phyloP scores from a whole-genome alignment of 495 filamentous ascomycete genomes.

The Podospora fimiseda region DNA sequence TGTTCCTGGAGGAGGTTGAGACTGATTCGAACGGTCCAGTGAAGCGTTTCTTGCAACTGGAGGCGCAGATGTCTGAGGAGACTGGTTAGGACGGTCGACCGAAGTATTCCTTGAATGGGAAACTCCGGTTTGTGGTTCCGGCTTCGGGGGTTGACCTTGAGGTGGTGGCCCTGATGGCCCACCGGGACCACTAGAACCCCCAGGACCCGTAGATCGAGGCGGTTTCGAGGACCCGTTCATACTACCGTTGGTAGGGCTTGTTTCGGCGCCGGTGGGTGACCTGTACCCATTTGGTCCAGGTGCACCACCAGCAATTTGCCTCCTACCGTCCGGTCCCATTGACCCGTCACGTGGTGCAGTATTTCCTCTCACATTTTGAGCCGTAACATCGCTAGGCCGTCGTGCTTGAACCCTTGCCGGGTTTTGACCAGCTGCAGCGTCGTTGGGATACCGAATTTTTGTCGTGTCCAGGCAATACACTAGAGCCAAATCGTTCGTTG shows the following conservation, averaged over 20 bases:
- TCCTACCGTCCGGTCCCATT: constrained; percentile 49
- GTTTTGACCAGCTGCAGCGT: constrained; percentile 51
- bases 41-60: constrained; percentile 35
- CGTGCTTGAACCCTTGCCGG: constrained; percentile 27
- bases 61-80: constrained; percentile 22
- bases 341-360: constrained; percentile 58
- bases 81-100: constrained; percentile 33
- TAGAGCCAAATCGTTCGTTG: constrained; percentile 76
- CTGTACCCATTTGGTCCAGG: constrained; percentile 34
- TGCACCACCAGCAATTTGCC: constrained; percentile 43
- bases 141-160: constrained; percentile 76
- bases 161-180: constrained; percentile 79
- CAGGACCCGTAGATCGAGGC: constrained; percentile 56
- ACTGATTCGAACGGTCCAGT: constrained; percentile 31
- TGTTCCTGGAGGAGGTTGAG: constrained; percentile 37
- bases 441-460: constrained; percentile 92
- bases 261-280: constrained; percentile 29
- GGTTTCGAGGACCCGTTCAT: constrained; percentile 43
- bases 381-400: constrained; percentile 36
- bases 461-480: constrained; percentile 88
- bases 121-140: constrained; percentile 29
- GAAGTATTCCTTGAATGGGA: constrained; percentile 34
- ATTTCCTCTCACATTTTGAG: constrained; percentile 29
- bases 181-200: constrained; percentile 42
- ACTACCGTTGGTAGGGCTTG: constrained; percentile 23